Base-by-base conservation (phyloP, 306 rosid genomes). In the Cucurbita ficifolia region DNA sequence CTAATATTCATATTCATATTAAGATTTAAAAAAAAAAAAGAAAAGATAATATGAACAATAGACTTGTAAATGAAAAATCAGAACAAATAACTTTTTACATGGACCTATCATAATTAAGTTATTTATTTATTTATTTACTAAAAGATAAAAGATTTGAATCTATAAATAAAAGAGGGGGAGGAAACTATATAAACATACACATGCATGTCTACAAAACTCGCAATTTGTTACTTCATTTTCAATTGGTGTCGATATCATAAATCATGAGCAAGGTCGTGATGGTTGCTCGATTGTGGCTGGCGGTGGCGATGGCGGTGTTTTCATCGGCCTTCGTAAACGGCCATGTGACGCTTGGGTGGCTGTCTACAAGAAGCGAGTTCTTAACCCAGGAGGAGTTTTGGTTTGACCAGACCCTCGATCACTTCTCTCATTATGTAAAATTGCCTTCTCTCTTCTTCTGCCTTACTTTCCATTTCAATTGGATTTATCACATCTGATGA, bases 321-420 rank as follows among this genome's bases (percentile, higher is more conserved):
- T 80, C 81, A 24, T 70, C 83, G 48, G 83, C 80, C 6, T 56
- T 22, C 36, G 42, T 35, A 35, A 7, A 53, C 67, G 88, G 82
- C 12, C 72, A 82, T n/a, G 52, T 64, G 24, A 73, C 80, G 0
- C 83, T 81, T 63, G 33, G 79, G 52, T 81, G 79, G 14, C 35
- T 80, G 72, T 73, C 92, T 53, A 78, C 49, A 33, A 62, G 6
- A 80, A 56, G 38, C 75, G 77, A 43, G 1, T 84, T 80, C 84
- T 83, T 90, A 36, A 88, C 89, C 39, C 70, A 59, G 38, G 29
- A 86, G 52, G 87, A 84, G 79, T 79, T 81, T 14, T 92, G 96
- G 96, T 87, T 90, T 76, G 67, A 74, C 7, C 98, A 90, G 79
- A 89, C 88, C 11, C 92, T 92, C 78, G 96, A 92, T 21, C 98